Conservation (phyloP, 2,329 filamentous ascomycete genomes). For the Sphaerulina vaccinii region DNA sequence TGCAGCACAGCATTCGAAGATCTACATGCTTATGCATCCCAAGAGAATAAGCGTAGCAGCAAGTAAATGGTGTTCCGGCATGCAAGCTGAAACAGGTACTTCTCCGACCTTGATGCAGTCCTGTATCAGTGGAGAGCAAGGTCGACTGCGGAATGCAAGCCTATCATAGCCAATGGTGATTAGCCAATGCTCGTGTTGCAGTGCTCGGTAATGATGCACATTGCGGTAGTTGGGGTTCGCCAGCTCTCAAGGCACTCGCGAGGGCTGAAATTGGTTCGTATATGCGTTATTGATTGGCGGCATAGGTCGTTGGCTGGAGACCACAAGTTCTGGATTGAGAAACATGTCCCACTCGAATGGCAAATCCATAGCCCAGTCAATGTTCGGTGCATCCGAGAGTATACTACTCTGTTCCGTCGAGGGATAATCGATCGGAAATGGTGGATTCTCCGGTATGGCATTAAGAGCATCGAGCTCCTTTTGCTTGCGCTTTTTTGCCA, state of each 20-base stretch:
- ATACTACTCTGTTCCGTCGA: constrained; percentile 29
- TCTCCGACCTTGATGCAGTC: constrained; percentile 9
- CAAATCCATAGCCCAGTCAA: constrained; percentile 37
- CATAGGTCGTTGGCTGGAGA: constrained; percentile 30
- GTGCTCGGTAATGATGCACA: not conserved
- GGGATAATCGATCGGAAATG: constrained; percentile 32
- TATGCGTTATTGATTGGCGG: constrained; percentile 21
- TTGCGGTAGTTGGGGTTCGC: too few relatives aligned
- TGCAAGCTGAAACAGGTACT: constrained; percentile 15
- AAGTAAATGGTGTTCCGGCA: constrained; percentile 9
- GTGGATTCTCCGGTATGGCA: constrained; percentile 28
- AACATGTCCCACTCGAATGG: constrained; percentile 39
- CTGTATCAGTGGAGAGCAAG: not conserved
- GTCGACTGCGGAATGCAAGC: not conserved
- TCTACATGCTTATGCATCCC: constrained; percentile 21
- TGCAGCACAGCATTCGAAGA: constrained; percentile 14
- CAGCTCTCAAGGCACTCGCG: constrained; percentile 5
- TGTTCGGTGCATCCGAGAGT: constrained; percentile 33
- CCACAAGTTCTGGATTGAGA: constrained; percentile 36
- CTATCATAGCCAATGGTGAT: not conserved
- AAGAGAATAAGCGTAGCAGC: constrained; percentile 12
- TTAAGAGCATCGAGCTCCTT: constrained; percentile 35
- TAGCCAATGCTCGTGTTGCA: not conserved
- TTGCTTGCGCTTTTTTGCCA: constrained; percentile 36
- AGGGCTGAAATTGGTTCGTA: constrained; percentile 22